phyloP scores from a whole-genome alignment of 2,329 filamentous ascomycete species.

The Proliferodiscus dingleyae region DNA sequence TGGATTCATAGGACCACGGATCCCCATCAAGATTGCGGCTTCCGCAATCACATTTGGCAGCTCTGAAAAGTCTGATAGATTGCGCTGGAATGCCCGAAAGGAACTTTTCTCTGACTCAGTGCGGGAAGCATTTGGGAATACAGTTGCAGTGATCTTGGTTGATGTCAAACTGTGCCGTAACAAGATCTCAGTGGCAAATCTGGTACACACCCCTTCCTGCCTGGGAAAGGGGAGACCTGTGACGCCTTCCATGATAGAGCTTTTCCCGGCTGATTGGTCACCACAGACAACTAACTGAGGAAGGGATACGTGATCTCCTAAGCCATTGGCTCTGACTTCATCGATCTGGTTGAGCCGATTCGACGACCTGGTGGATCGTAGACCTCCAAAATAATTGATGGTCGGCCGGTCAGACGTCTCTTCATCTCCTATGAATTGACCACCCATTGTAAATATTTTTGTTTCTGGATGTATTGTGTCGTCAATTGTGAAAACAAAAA shows the following conservation, averaged over 20 bases:
- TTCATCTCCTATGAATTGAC: no score
- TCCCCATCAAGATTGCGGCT: slow-evolving; percentile 19
- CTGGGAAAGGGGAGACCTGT: slow-evolving; percentile 36
- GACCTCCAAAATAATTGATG: no score
- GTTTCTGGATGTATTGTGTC: no score
- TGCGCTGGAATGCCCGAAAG: no score
- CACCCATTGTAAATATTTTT: no score
- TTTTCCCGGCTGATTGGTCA: slow-evolving; percentile 28
- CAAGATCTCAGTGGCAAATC: slow-evolving; percentile 41
- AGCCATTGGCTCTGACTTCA: slow-evolving; percentile 4
- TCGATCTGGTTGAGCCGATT: slow-evolving; percentile 10
- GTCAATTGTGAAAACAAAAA: no score
- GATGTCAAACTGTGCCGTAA: slow-evolving; percentile 23
- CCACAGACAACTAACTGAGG: slow-evolving; percentile 38
- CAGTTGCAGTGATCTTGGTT: slow-evolving; percentile 13
- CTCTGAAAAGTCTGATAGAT: no score
- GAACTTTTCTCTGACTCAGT: no score
- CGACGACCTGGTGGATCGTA: slow-evolving; percentile 6
- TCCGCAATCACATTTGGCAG: slow-evolving; percentile 23
- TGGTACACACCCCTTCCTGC: slow-evolving; percentile 36
- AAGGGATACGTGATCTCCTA: slow-evolving; percentile 30
- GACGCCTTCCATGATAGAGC: slow-evolving; percentile 30
- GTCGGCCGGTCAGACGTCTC: no score
- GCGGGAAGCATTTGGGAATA: no score
- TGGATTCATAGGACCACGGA: slow-evolving; percentile 23